phyloP scores from a whole-genome alignment of 495 filamentous ascomycete species.

The Talaromyces ruber region DNA sequence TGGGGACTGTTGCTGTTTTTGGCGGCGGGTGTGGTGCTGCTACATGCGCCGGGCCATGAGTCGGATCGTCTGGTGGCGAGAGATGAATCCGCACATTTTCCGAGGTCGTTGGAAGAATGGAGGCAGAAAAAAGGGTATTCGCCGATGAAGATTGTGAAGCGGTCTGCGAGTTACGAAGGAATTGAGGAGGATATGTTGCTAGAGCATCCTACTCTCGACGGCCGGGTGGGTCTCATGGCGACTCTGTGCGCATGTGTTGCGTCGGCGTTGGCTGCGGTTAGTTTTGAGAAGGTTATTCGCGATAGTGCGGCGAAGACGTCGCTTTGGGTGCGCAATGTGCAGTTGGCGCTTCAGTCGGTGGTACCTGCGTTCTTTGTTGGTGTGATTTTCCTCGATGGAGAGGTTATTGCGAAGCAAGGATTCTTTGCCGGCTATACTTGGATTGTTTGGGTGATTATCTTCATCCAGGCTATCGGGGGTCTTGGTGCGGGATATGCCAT shows the following conservation, averaged over 20 bases:
- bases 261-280: conserved; percentile 79
- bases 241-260: conserved; percentile 68
- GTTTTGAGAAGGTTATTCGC: conserved; percentile 92
- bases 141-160: conserved; percentile 41
- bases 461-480: conserved; percentile 75
- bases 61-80: conserved; percentile 41
- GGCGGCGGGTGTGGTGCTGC: conserved; percentile 74
- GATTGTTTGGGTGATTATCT: conserved; percentile 80
- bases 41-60: conserved; percentile 61
- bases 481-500: conserved; percentile 76
- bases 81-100: conserved; percentile 57
- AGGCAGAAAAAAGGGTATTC: conserved; percentile 31
- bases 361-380: conserved; percentile 82
- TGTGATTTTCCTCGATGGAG: conserved; percentile 78
- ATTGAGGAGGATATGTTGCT: conserved; percentile 72
- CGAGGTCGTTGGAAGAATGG: conserved; percentile 57
- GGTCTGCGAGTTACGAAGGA: conserved; percentile 95
- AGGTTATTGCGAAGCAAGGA: conserved; percentile 69
- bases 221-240: conserved; percentile 65
- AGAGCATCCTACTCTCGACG: conserved; percentile 59
- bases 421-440: conserved; percentile 92
- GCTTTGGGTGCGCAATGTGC: conserved; percentile 89
- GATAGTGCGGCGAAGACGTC: conserved; percentile 61
- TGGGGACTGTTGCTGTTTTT: conserved; percentile 79
- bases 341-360: conserved; percentile 85